phyloP scores from a whole-genome alignment of 2,329 filamentous ascomycete species.

The Aspergillus sp. region DNA sequence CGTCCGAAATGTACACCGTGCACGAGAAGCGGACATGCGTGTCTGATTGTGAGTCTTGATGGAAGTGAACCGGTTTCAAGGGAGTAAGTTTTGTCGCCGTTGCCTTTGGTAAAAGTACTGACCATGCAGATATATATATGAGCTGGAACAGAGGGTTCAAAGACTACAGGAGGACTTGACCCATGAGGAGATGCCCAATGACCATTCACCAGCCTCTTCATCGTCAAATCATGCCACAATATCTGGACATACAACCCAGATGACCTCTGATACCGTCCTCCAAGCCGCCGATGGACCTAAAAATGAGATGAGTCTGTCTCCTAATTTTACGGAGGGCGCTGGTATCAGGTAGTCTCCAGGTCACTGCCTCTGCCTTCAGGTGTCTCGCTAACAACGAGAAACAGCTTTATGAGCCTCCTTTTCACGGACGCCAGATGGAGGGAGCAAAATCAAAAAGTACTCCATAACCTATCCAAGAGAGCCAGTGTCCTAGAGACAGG shows the following conservation, averaged over 20 bases:
- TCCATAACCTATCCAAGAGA: constrained; percentile 12
- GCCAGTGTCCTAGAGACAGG: constrained; percentile 9
- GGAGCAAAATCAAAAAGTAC: constrained; percentile 17
- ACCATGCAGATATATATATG: constrained; percentile 20
- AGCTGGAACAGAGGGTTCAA: constrained; percentile 25
- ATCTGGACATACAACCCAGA: too few relatives aligned
- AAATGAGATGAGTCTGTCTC: neutral
- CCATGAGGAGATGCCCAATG: neutral
- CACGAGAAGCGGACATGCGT: constrained; percentile 20
- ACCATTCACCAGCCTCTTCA: neutral
- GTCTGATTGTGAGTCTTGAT: constrained; percentile 26
- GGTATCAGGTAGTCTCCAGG: constrained; percentile 14
- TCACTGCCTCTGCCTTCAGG: neutral
- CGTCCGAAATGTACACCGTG: constrained; percentile 31
- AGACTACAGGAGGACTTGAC: neutral
- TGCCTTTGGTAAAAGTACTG: neutral
- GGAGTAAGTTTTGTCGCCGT: constrained; percentile 10
- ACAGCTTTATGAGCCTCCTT: constrained; percentile 18
- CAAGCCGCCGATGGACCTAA: neutral
- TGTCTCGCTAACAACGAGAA: neutral
- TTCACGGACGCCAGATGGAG: constrained; percentile 19
- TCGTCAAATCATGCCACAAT: neutral
- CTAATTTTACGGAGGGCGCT: constrained; percentile 1
- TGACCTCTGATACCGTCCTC: neutral
- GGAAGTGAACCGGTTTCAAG: constrained; percentile 22